phyloP scores from a whole-genome alignment of 805 yeast species.

The Cyberlindnera misumaiensis region DNA sequence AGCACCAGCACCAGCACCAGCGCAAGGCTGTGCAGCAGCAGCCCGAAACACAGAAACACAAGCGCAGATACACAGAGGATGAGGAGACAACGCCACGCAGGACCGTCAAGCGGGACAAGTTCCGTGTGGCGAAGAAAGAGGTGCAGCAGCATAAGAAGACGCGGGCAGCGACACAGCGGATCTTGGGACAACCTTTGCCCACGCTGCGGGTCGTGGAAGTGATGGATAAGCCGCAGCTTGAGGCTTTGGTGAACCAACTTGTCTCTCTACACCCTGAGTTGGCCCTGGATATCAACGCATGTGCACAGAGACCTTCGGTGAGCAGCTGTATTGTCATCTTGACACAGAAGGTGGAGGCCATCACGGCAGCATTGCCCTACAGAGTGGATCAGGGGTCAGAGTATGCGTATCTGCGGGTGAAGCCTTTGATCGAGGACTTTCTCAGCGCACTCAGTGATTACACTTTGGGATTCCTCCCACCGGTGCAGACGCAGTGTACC shows the following conservation, averaged over 20 bases:
- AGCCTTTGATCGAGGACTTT: conserved; percentile 61
- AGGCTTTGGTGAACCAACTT: conserved; percentile 43
- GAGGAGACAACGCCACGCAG: conserved; percentile 5
- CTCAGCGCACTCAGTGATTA: conserved; percentile 68
- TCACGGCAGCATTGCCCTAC: conserved; percentile 57
- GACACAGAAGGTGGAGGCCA: conserved; percentile 30
- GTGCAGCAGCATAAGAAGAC: conserved; percentile 1
- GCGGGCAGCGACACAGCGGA: conserved; percentile 11
- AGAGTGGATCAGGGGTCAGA: conserved; percentile 68
- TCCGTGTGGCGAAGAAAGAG: conserved; percentile 2
- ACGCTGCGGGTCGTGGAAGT: conserved; percentile 60
- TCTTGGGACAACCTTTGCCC: conserved; percentile 56
- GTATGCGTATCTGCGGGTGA: conserved; percentile 70
- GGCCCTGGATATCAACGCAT: conserved; percentile 36
- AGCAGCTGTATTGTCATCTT: conserved; percentile 45
- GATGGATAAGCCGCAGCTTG: conserved; percentile 50
- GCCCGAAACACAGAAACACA: conserved; percentile 1
- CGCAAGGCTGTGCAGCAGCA: too few species aligned
- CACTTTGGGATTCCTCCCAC: conserved; percentile 65
- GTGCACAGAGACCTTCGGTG: conserved; percentile 55
- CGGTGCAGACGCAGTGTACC: conserved; percentile 46
- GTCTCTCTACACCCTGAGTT: conserved; percentile 60
- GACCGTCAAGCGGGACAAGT: neutral
- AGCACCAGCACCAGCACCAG: neutral
- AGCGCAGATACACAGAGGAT: conserved; percentile 4